Percentiles rank a stretch among this genome's conserved stretches.
These are phyloP conservation scores for Ajuga chamaepitys DNA, from an alignment of 257 asterid genomes.

Conservation along the genomic window DNA sequence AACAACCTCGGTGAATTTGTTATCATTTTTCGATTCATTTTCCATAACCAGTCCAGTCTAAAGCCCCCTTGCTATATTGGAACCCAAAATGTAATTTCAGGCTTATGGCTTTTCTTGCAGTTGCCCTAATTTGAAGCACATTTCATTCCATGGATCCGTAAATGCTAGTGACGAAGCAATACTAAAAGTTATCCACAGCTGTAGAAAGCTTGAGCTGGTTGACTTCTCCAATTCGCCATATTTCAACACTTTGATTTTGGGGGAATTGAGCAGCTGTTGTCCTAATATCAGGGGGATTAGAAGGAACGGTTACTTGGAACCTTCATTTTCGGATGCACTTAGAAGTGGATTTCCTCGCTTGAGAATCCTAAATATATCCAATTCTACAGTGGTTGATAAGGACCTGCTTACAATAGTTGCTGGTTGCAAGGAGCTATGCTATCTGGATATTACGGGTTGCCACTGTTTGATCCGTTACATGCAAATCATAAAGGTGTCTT, in stretches of 20 bases:
- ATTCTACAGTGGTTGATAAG: constrained; percentile 26
- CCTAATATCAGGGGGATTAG: constrained; percentile 42
- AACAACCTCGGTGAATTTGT: too few relatives aligned
- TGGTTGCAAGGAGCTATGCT: constrained; percentile 21
- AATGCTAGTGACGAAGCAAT: constrained; percentile 31
- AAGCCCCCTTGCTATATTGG: not conserved
- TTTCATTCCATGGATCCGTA: constrained; percentile 48
- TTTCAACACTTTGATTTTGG: constrained; percentile 19
- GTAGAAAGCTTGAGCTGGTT: constrained; percentile 37
- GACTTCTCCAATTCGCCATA: constrained; percentile 50
- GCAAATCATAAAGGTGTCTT: constrained; percentile 34
- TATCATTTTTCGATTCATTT: too few relatives aligned
- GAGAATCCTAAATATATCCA: constrained; percentile 34
- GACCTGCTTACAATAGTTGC: constrained; percentile 31
- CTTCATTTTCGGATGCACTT: constrained; percentile 8
- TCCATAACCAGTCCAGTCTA: too few relatives aligned
- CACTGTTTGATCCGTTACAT: constrained; percentile 29
- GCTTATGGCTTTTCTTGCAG: constrained; percentile 11
- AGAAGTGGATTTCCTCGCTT: constrained; percentile 22
- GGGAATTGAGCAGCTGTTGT: constrained; percentile 24
- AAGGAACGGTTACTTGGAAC: constrained; percentile 22
- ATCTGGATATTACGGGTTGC: constrained; percentile 39
- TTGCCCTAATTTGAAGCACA: constrained; percentile 41
- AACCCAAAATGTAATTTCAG: not conserved
- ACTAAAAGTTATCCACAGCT: constrained; percentile 26